A percentile compares a stretch with the other conserved stretches of the same genome.
Conservation (phyloP, 345 rosid genomes). For the Eucalyptus virginea region DNA sequence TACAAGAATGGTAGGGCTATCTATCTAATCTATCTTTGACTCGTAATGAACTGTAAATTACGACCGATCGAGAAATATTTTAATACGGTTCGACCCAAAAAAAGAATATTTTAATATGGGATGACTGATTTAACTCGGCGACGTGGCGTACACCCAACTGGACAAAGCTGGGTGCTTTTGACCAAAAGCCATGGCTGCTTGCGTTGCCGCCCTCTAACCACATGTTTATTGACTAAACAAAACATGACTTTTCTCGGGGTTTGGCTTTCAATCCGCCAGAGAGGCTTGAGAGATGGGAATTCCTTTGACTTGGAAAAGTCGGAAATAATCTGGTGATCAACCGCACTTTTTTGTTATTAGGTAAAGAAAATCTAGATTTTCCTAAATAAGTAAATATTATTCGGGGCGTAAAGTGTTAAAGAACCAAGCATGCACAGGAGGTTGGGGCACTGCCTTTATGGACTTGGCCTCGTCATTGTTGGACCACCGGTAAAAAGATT, state of each 20-base stretch:
- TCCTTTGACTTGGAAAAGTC: background rate
- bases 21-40: background rate
- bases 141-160: background rate
- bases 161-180: background rate
- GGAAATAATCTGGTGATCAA: background rate
- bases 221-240: background rate
- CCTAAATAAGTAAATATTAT: too few species aligned
- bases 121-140: background rate
- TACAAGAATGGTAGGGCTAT: rapidly evolving
- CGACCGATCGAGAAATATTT: background rate
- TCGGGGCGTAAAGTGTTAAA: too few species aligned
- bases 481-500: background rate
- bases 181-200: background rate
- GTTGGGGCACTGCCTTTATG: too few species aligned
- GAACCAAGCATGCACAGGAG: too few species aligned
- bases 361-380: background rate
- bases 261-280: background rate
- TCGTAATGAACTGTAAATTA: background rate
- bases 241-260: background rate
- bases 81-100: too few species aligned
- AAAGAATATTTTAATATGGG: background rate
- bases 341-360: background rate
- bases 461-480: too few species aligned
- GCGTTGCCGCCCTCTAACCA: background rate
- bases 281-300: background rate